Evolutionary conservation across 192 early-diverging fungal species (phyloP).

Genomic region (Umbelopsis vinacea): DNA sequence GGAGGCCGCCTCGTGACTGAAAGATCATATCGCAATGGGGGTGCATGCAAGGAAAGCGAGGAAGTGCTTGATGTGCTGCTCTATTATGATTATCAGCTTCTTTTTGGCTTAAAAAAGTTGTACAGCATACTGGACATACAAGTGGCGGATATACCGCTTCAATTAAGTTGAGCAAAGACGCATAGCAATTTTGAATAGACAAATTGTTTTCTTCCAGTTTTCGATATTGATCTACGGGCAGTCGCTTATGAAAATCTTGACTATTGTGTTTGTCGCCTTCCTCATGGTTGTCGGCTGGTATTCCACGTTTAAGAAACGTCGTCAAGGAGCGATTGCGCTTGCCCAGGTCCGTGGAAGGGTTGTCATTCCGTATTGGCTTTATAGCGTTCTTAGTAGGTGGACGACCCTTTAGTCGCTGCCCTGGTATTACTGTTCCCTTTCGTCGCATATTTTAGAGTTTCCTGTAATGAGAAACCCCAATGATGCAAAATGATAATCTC

Average conservation of each 20-base stretch:
- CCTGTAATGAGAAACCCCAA: neutral
- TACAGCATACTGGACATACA: conserved; percentile 32
- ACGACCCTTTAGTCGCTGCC: neutral
- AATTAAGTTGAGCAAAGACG: conserved; percentile 35
- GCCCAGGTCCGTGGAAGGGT: neutral
- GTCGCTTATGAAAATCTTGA: neutral
- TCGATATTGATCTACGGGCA: neutral
- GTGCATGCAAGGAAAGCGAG: conserved; percentile 37
- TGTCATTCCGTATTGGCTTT: neutral
- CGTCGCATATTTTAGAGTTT: neutral
- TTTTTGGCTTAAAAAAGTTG: neutral
- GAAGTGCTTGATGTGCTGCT: conserved; percentile 20
- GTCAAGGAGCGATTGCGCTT: neutral
- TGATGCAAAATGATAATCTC: neutral
- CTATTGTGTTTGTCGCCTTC: neutral
- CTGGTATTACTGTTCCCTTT: conserved; percentile 8
- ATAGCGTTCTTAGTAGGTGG: neutral
- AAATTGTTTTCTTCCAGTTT: conserved; percentile 11
- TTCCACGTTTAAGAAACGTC: neutral
- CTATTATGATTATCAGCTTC: conserved; percentile 29
- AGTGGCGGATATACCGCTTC: conserved; percentile 41
- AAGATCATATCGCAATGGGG: conserved; percentile 33
- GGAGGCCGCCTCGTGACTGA: conserved; percentile 30
- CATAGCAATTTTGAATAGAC: conserved; percentile 24
- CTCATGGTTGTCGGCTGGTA: neutral